Base-by-base conservation (phyloP, 2,329 filamentous ascomycete species). In the Ophiostoma sp. region DNA sequence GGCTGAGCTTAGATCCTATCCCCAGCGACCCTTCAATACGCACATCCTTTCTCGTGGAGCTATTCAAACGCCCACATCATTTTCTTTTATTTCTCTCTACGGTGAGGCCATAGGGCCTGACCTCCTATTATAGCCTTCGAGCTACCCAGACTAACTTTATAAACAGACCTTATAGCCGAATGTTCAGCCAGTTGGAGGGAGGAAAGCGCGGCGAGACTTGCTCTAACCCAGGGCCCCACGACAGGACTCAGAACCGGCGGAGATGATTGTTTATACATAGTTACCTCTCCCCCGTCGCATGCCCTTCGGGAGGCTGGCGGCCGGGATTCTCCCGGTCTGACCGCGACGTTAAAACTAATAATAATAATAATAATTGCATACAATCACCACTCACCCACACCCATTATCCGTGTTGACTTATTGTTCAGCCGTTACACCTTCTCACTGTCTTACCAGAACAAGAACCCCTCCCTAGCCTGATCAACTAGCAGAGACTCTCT, bases 131-230 rank as follows among this genome's bases (percentile, higher is more conserved):
- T 57, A 57, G 52, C 52, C 52, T 57, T 31, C 59, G 59, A 63
- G 59, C 59, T 63, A 63, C 59, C 28, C 28, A 63, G 59, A 39
- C 59, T 15, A 63, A 36, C 59, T 28, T 63, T 63, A 31, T 63
- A 63, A 63, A 33, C 28, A 63, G 31, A 63, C 59, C 31, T 19
- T 28, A 63, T 12, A 63, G 59, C 59, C 59, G 59, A 63, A 63
- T 63, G 59, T 36, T 63, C 59, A 63, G 25, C 59, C 28, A 63
- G 59, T 63, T 63, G 59, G 59, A 63, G 59, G 59, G 59, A 63
- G 28, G 59, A 63, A 63, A 63, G 25, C 59, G 59, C 59, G 59
- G 59, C 59, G 59, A 63, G 59, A 63, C 31, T 63, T 63, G 59
- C 59, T 63, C 28, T 63, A 63, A 63, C 59, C 59, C 59, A 63